phyloP scores from a whole-genome alignment of 2,329 filamentous ascomycete species.

The Claviceps capensis region DNA sequence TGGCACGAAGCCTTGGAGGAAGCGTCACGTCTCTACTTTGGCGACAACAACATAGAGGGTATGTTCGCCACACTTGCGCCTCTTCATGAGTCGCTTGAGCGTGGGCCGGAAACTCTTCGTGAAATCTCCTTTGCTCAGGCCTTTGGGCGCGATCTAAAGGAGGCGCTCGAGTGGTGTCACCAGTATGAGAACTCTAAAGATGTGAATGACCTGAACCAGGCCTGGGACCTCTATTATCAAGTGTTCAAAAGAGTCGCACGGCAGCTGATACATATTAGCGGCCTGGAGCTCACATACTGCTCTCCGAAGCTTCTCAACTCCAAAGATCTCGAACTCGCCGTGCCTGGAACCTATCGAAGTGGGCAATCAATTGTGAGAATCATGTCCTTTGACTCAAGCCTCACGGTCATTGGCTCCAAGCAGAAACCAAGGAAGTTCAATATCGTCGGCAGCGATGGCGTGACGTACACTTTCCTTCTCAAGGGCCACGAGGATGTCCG shows the following conservation, averaged over 20 bases:
- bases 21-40: slow-evolving; percentile 91
- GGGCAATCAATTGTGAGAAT: slow-evolving; percentile 69
- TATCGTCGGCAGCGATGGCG: slow-evolving; percentile 78
- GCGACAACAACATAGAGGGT: slow-evolving; percentile 91
- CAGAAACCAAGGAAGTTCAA: slow-evolving; percentile 86
- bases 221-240: slow-evolving; percentile 98
- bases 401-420: slow-evolving; percentile 91
- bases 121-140: slow-evolving; percentile 97
- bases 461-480: slow-evolving; percentile 73
- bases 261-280: slow-evolving; percentile 84
- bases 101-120: slow-evolving; percentile 79
- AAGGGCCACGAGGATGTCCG: slow-evolving; percentile 99
- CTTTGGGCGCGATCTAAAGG: slow-evolving; percentile 86
- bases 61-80: slow-evolving; percentile 90
- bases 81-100: slow-evolving; percentile 80
- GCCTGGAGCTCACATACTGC: slow-evolving; percentile 88
- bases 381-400: slow-evolving; percentile 75
- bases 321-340: slow-evolving; percentile 75
- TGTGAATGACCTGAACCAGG: slow-evolving; percentile 88
- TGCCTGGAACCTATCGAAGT: slow-evolving; percentile 89
- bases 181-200: slow-evolving; percentile 83
- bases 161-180: slow-evolving; percentile 91
- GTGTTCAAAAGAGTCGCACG: slow-evolving; percentile 92
- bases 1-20: slow-evolving; percentile 98
- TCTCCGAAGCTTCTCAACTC: slow-evolving; percentile 84